These are phyloP conservation scores for Heliamphora exappendiculata DNA, from an alignment of 148 eudicot species.

Conservation along the genomic window DNA sequence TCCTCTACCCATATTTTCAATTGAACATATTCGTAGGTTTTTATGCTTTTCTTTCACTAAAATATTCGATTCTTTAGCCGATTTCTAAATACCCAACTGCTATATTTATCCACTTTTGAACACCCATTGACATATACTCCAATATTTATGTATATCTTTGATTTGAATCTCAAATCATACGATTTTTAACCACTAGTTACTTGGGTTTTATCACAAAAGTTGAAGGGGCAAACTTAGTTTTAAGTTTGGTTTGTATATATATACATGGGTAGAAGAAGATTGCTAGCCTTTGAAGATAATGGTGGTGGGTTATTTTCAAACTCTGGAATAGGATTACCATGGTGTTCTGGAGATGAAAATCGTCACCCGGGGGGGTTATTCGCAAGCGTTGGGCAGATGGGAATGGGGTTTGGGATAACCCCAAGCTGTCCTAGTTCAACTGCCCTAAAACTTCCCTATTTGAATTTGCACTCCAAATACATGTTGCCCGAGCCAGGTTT, in stretches of 20 bases:
- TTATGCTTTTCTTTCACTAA: background rate
- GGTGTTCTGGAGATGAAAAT: constrained; percentile 28
- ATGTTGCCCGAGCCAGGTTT: constrained; percentile 23
- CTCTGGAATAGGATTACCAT: constrained; percentile 35
- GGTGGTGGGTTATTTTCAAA: constrained; percentile 27
- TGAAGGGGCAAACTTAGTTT: background rate
- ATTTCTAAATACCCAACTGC: constrained; percentile 8
- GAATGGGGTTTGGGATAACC: constrained; percentile 27
- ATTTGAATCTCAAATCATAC: background rate
- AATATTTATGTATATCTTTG: background rate
- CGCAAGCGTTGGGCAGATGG: constrained; percentile 40
- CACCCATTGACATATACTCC: constrained; percentile 7
- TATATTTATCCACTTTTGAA: background rate
- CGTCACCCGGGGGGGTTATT: constrained; percentile 27
- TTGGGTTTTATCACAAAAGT: background rate
- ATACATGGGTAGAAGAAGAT: constrained; percentile 25
- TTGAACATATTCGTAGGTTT: background rate
- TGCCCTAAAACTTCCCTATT: constrained; percentile 19
- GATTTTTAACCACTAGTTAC: background rate
- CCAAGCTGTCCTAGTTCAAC: constrained; percentile 19
- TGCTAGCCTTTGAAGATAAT: constrained; percentile 13
- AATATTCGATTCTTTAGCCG: background rate
- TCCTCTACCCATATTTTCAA: background rate
- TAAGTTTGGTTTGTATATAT: constrained; percentile 12
- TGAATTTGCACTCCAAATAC: constrained; percentile 1